Percentiles rank a stretch among this genome's conserved stretches.
Evolutionary conservation across 202 grass and related monocot genomes (phyloP).

Genomic region (Bolboschoenoplectus hybrid): DNA sequence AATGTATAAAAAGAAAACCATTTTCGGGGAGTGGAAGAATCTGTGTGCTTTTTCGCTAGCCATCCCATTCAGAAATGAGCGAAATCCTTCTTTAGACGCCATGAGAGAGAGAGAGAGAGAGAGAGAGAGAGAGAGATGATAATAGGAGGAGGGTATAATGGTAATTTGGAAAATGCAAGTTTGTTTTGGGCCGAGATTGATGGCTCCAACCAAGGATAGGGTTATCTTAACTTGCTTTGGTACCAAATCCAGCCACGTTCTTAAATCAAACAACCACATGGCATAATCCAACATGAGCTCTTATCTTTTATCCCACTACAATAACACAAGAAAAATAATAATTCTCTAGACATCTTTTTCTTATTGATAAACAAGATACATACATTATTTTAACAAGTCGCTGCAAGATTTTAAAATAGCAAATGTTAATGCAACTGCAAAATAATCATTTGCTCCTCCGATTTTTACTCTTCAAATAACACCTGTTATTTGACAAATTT

Average conservation of each 20-base stretch:
- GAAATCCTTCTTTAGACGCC: constrained; percentile 22
- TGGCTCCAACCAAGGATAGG: constrained; percentile 36
- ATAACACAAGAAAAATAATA: neutral
- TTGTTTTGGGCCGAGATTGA: neutral
- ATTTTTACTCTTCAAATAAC: neutral
- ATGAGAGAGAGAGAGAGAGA: neutral
- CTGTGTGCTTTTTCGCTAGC: constrained; percentile 2
- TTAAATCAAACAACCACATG: constrained; percentile 10
- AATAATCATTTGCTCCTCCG: neutral
- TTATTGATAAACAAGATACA: neutral
- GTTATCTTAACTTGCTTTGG: constrained; percentile 39
- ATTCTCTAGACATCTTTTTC: neutral
- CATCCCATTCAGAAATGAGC: constrained; percentile 28
- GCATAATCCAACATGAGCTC: neutral
- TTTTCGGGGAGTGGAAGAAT: constrained; percentile 21
- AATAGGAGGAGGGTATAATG: neutral
- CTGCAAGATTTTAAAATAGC: neutral
- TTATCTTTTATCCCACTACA: constrained; percentile 10
- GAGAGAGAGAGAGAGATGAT: neutral
- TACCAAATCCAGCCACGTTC: constrained; percentile 34
- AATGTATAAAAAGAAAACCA: constrained; percentile 1
- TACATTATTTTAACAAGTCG: neutral
- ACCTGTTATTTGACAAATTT: neutral
- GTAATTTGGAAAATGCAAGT: neutral
- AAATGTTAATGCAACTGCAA: neutral